Conservation (phyloP, 768 basidiomycete genomes). For the Pholiota microspora region DNA sequence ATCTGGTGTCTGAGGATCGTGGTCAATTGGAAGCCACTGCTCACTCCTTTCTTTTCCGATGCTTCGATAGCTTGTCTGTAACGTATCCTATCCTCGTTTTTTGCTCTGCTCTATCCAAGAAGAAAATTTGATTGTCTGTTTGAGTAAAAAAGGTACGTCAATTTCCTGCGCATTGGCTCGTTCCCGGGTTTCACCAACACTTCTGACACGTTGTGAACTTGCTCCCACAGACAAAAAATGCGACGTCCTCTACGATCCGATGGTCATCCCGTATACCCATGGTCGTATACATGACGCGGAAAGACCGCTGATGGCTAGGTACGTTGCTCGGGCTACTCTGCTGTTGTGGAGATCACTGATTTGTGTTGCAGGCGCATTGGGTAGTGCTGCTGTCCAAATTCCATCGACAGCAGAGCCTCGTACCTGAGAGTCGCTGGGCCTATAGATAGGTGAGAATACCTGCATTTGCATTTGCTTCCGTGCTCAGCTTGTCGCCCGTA, state of each 20-base stretch:
- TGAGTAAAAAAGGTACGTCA: neutral
- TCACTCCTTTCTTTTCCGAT: neutral
- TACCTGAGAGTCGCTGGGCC: too few relatives aligned
- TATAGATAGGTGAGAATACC: too few relatives aligned
- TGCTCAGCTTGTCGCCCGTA: neutral
- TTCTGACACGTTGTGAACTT: constrained; percentile 6
- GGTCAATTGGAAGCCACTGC: neutral
- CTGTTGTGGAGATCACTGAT: neutral
- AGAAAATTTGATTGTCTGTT: neutral
- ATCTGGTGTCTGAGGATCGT: constrained; percentile 3
- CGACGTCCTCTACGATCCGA: neutral
- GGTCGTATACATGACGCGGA: neutral
- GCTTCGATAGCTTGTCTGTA: neutral
- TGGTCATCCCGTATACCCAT: neutral
- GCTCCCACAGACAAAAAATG: neutral
- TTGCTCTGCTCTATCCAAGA: neutral
- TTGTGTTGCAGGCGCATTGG: neutral
- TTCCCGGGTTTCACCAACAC: constrained; percentile 1
- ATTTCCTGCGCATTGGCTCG: neutral
- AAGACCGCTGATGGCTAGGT: too few relatives aligned
- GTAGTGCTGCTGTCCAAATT: too few relatives aligned
- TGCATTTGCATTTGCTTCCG: too few relatives aligned
- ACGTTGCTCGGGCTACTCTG: too few relatives aligned
- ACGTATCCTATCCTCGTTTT: neutral
- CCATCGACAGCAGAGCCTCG: too few relatives aligned